Base-by-base conservation (phyloP, 2,329 filamentous ascomycete species). In the Exophiala dermatitidis region DNA sequence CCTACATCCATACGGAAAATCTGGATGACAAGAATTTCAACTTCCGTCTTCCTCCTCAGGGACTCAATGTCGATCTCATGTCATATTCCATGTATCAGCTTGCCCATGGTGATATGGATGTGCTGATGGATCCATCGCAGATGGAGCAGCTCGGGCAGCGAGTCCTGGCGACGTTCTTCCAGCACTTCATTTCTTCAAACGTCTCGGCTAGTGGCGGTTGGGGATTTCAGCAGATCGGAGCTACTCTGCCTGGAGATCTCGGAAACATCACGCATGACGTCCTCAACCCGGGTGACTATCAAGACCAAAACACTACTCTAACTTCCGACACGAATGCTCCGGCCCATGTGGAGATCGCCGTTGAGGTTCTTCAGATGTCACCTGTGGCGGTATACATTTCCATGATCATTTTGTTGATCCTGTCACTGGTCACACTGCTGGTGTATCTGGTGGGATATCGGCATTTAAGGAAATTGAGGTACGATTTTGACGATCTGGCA, bases 41-140 rank as follows among this genome's bases (percentile, higher is more conserved):
- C 19, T 44, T 56, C 38, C 53, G 53, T 29, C 40, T 48, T 2
- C 37, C 32, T 8, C 6, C 19, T 3, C 40, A 37, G 8, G 53
- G 53, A 7, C 37, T 48, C 4, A 56, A 56, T 30, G 29, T 38
- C 31, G 53, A 53, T 41, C 50, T 53, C 41, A 56, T 56, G 53
- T 56, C 50, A 28, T 46, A 45, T 26, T 44, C 48, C 9, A 51
- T 51, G 48, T 51, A 51, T 29, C 48, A 51, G 41, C 48, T 51
- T 9, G 41, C 48, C 12, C 8, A 26, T 9, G 48, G 41, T 26
- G 41, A 51, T 30, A 5, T 44, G 31, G 48, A 51, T 4, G 42
- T 34, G 32, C 30, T 51, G 12, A 51, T 45, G 48, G 40, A 51
- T 32, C 30, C 30, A 2, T 6, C 31, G 2, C 40, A 45, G 40